Evolutionary conservation across 2,329 filamentous ascomycete species (phyloP).

Genomic region (Penicillium sp.): DNA sequence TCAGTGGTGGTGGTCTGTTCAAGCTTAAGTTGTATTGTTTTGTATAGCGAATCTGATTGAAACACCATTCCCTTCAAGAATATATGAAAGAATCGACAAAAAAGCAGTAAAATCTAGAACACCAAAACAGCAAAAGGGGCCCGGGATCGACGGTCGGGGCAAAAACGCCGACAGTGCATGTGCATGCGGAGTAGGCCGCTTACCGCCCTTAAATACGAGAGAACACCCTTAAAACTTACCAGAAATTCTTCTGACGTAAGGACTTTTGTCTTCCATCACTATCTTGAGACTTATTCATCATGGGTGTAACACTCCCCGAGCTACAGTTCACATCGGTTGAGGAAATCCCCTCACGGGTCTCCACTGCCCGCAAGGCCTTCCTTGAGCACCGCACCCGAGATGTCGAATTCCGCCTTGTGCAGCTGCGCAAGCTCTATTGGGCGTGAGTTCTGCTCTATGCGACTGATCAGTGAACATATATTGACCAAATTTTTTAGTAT

Average conservation of each 20-base stretch:
- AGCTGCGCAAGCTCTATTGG: constrained; percentile 96
- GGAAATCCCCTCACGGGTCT: constrained; percentile 62
- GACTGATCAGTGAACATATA: background rate
- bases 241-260: background rate
- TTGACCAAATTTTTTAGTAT: constrained; percentile 46
- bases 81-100: no score
- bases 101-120: background rate
- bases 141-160: constrained; percentile 7
- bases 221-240: background rate
- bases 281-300: constrained; percentile 16
- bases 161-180: constrained; percentile 13
- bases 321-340: constrained; percentile 66
- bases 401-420: constrained; percentile 75
- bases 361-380: constrained; percentile 68
- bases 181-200: constrained; percentile 15
- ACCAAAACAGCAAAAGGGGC: background rate
- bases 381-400: constrained; percentile 77
- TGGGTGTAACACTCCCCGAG: constrained; percentile 38
- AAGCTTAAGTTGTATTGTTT: no score
- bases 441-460: constrained; percentile 49
- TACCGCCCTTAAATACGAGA: background rate
- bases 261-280: background rate
- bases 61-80: background rate
- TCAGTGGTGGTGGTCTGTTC: no score
- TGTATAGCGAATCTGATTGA: no score